phyloP scores from a whole-genome alignment of 2,329 filamentous ascomycete species.

The Microsporum ferrugineum region DNA sequence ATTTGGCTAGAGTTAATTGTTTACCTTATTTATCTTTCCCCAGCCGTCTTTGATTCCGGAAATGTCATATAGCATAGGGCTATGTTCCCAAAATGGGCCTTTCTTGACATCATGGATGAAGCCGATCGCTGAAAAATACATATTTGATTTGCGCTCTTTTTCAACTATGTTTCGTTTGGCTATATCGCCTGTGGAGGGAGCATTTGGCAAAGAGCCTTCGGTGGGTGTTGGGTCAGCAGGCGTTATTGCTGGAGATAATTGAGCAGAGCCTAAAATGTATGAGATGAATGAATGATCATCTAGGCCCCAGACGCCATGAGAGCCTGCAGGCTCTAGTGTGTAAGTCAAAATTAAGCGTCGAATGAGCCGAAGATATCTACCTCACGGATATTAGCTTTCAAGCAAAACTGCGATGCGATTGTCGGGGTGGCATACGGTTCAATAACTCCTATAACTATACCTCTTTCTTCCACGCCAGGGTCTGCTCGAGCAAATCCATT shows the following conservation, averaged over 20 bases:
- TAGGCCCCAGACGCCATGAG: conserved; percentile 96
- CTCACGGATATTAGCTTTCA: not conserved
- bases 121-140: conserved; percentile 92
- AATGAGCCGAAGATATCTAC: conserved; percentile 68
- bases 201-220: conserved; percentile 63
- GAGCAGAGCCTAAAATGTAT: conserved; percentile 90
- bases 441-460: conserved; percentile 69
- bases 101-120: conserved; percentile 97
- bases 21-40: conserved; percentile 90
- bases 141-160: conserved; percentile 53
- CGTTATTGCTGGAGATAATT: conserved; percentile 65
- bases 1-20: not conserved
- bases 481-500: conserved; percentile 56
- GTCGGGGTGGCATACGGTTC: conserved; percentile 54
- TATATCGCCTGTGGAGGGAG: conserved; percentile 62
- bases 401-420: not conserved
- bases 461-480: conserved; percentile 53
- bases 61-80: conserved; percentile 86
- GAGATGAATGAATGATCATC: conserved; percentile 92
- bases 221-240: conserved; percentile 54
- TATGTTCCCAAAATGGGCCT: conserved; percentile 95
- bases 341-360: conserved; percentile 79
- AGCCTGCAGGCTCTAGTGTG: conserved; percentile 86
- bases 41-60: conserved; percentile 86
- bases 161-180: conserved; percentile 54